These are phyloP conservation scores for Rhodotorula sp. DNA, from an alignment of 1,284 basidiomycete genomes.

Conservation along the genomic window DNA sequence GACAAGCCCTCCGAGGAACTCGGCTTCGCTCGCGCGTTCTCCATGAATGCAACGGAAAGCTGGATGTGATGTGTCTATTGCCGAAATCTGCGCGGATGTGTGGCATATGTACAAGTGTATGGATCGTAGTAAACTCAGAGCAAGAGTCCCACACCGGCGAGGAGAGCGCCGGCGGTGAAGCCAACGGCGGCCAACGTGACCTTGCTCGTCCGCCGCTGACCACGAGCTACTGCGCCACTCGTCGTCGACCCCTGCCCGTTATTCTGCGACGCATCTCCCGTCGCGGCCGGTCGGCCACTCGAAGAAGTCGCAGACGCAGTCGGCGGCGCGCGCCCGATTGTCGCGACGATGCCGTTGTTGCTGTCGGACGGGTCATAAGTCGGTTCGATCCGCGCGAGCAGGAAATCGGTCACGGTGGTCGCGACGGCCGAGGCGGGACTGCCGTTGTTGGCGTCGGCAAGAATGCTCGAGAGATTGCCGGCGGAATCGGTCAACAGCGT, in stretches of 20 bases:
- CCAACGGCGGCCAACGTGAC: background rate
- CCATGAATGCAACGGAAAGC: too few relatives aligned
- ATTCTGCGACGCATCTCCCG: background rate
- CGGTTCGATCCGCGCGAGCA: conserved; percentile 18
- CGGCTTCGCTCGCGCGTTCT: too few relatives aligned
- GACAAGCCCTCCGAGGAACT: too few relatives aligned
- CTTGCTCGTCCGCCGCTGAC: background rate
- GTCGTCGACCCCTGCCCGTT: background rate
- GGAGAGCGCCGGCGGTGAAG: background rate
- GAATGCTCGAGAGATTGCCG: conserved; percentile 11
- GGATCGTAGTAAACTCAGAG: background rate
- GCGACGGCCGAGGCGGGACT: background rate
- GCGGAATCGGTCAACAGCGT: conserved; percentile 8
- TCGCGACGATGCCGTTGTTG: conserved; percentile 27
- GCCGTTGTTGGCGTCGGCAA: background rate
- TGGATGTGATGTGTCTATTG: too few relatives aligned
- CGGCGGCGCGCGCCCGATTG: conserved; percentile 16
- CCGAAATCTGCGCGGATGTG: too few relatives aligned
- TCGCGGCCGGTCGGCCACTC: background rate
- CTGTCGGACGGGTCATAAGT: conserved; percentile 3
- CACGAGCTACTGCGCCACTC: background rate
- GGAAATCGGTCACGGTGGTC: conserved; percentile 1
- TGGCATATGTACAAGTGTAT: too few relatives aligned
- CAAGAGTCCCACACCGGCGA: conserved; percentile 1
- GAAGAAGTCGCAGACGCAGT: background rate